phyloP scores from a whole-genome alignment of 2,329 filamentous ascomycete genomes.

The Plectosphaerella sp. region DNA sequence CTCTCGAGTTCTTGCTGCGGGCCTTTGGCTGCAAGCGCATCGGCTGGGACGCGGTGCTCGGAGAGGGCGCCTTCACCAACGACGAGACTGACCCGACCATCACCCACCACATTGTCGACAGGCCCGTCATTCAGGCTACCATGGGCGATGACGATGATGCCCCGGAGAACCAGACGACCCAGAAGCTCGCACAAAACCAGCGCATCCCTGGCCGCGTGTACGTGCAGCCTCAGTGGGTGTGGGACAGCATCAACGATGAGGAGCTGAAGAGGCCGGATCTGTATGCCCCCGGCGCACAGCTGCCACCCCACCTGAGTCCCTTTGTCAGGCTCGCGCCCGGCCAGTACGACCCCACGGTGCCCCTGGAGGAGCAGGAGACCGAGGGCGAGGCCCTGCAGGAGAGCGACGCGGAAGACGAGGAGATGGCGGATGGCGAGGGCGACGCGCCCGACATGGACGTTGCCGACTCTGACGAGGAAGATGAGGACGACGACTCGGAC shows the following conservation, averaged over 20 bases:
- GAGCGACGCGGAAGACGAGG: conserved; percentile 50
- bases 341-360: conserved; percentile 84
- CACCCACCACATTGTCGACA: conserved; percentile 94
- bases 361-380: conserved; percentile 81
- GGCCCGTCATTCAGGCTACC: conserved; percentile 66
- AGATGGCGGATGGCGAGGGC: conserved; percentile 40
- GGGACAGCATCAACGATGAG: conserved; percentile 93
- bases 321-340: conserved; percentile 87
- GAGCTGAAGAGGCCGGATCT: conserved; percentile 81
- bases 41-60: conserved; percentile 88
- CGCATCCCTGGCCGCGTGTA: conserved; percentile 90
- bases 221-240: conserved; percentile 96
- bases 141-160: conserved; percentile 39
- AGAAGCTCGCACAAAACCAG: conserved; percentile 56
- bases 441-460: conserved; percentile 45
- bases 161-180: conserved; percentile 59
- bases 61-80: conserved; percentile 87
- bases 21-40: conserved; percentile 94
- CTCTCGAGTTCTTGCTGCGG: conserved; percentile 88
- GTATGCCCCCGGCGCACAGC: conserved; percentile 82
- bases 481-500: conserved; percentile 40
- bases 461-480: conserved; percentile 42
- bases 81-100: conserved; percentile 84
- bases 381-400: conserved; percentile 77
- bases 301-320: conserved; percentile 92